Conservation (phyloP, 23 red algal genomes). For the Chondrus crispus region DNA sequence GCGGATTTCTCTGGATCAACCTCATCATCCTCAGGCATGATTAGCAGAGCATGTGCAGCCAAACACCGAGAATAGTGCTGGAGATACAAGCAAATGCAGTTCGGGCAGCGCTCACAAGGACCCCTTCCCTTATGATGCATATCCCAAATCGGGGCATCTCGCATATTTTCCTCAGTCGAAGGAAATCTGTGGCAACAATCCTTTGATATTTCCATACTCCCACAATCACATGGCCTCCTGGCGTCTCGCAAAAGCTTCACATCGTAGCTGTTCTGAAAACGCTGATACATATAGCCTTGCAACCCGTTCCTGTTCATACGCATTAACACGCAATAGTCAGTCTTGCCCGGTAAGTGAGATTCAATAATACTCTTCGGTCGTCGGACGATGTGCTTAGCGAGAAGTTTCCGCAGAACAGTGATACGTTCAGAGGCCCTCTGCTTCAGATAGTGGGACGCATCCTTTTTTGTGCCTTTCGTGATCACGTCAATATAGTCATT, state of each 20-base stretch:
- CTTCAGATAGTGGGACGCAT: slow-evolving; percentile 51
- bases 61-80: slow-evolving; percentile 37
- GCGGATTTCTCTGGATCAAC: slow-evolving; percentile 32
- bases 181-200: slow-evolving; percentile 64
- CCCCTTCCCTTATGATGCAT: slow-evolving; percentile 33
- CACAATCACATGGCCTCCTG: slow-evolving; percentile 56
- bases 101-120: slow-evolving; percentile 45
- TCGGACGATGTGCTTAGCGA: slow-evolving; percentile 59
- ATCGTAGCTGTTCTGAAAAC: slow-evolving; percentile 73
- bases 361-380: slow-evolving; percentile 53
- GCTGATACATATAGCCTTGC: slow-evolving; percentile 53
- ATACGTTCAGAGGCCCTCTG: slow-evolving; percentile 31
- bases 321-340: slow-evolving; percentile 58
- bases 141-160: slow-evolving; percentile 58
- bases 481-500: slow-evolving; percentile 58
- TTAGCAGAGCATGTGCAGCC: slow-evolving; percentile 49
- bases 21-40: slow-evolving; percentile 54
- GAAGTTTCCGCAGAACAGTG: slow-evolving; percentile 34
- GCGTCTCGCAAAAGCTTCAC: slow-evolving; percentile 45
- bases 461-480: slow-evolving; percentile 36
- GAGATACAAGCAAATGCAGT: slow-evolving; percentile 47
- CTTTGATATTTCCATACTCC: neutral
- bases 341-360: slow-evolving; percentile 46
- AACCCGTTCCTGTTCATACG: slow-evolving; percentile 46
- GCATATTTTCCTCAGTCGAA: neutral